Evolutionary conservation across 148 eudicot species (phyloP).

Genomic region (Silene conica): DNA sequence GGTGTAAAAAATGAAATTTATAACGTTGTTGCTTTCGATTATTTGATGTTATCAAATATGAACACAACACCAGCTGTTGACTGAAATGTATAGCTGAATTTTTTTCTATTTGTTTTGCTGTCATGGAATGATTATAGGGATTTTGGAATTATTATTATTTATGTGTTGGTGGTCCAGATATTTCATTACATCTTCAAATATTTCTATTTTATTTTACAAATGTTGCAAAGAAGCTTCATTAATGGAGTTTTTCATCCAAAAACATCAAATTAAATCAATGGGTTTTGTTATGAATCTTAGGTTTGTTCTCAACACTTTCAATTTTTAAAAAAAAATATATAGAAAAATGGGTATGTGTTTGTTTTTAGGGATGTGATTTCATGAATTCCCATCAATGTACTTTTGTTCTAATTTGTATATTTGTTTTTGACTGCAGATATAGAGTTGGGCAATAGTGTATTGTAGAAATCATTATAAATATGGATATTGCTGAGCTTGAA

Average conservation of each 20-base stretch:
- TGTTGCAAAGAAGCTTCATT: background rate
- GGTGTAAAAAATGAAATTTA: background rate
- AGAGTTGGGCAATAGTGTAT: slow-evolving; percentile 16
- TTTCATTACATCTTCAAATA: background rate
- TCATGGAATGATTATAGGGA: background rate
- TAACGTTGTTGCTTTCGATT: background rate
- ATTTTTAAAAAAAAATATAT: background rate
- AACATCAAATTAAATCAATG: too few species aligned
- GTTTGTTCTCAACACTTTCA: background rate
- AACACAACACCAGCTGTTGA: slow-evolving; percentile 19
- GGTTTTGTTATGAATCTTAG: slow-evolving; percentile 7
- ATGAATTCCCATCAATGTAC: background rate
- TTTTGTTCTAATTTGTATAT: background rate
- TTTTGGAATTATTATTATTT: slow-evolving; percentile 8
- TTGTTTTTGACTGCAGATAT: slow-evolving; percentile 28
- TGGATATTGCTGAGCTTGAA: slow-evolving; percentile 74
- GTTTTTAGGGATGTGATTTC: background rate
- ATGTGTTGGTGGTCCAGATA: background rate
- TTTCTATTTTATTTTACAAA: background rate
- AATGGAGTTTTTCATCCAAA: background rate
- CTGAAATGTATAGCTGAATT: slow-evolving; percentile 19
- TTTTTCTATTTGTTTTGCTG: background rate
- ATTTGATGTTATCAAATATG: slow-evolving; percentile 17
- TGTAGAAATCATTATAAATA: slow-evolving; percentile 16
- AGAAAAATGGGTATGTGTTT: background rate